These are phyloP conservation scores for Curvularia lunata DNA, from an alignment of 2,329 filamentous ascomycete species.

Conservation along the genomic window DNA sequence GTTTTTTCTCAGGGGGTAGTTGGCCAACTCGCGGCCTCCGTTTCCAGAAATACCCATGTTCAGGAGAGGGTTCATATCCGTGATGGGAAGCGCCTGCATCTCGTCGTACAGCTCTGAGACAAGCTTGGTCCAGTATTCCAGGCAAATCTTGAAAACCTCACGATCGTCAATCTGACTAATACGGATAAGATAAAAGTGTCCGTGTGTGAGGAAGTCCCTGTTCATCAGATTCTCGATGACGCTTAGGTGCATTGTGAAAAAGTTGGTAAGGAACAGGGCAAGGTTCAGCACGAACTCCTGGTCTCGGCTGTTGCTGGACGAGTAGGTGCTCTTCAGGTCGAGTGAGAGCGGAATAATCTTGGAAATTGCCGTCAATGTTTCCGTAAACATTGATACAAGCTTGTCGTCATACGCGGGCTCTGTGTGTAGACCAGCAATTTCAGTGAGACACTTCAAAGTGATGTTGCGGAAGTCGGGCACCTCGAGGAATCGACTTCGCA, in stretches of 20 bases:
- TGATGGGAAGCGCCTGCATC: constrained; percentile 95
- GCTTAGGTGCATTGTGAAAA: constrained; percentile 90
- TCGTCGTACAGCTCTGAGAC: constrained; percentile 98
- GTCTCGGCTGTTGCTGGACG: constrained; percentile 86
- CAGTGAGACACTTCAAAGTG: constrained; percentile 93
- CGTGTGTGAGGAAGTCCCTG: constrained; percentile 90
- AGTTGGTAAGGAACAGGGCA: constrained; percentile 94
- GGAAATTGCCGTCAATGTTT: constrained; percentile 89
- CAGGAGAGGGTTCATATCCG: constrained; percentile 88
- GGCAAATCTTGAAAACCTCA: constrained; percentile 98
- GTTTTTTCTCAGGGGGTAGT: constrained; percentile 94
- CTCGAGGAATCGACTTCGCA: constrained; percentile 90
- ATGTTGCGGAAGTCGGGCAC: constrained; percentile 95
- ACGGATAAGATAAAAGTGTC: constrained; percentile 96
- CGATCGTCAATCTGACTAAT: constrained; percentile 99
- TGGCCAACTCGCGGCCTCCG: constrained; percentile 87
- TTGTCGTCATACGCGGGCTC: constrained; percentile 91
- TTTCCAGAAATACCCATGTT: constrained; percentile 78
- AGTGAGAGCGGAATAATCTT: constrained; percentile 90
- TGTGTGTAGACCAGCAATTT: constrained; percentile 93
- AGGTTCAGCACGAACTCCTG: constrained; percentile 98
- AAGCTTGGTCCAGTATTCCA: constrained; percentile 99
- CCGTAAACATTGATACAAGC: constrained; percentile 97
- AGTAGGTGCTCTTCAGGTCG: constrained; percentile 90
- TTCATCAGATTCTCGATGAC: constrained; percentile 97